Percentiles rank a stretch among this genome's conserved stretches.
These are phyloP conservation scores for Alisma plantagoaquatica DNA, from an alignment of 106 monocot genomes.

Conservation along the genomic window DNA sequence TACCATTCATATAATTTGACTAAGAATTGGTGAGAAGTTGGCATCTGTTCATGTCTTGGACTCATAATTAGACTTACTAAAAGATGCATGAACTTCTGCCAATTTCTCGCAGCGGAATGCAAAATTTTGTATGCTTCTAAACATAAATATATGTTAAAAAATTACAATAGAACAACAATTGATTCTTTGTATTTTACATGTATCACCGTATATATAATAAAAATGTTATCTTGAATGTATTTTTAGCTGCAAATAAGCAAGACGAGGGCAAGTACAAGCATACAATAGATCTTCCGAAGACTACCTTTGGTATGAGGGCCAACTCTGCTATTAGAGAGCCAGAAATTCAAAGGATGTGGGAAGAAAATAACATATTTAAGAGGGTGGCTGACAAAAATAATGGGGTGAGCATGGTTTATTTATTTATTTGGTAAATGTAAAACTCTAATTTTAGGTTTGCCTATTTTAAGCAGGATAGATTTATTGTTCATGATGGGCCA, in stretches of 20 bases:
- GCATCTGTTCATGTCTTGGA: too few species aligned
- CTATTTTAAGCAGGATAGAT: slow-evolving; percentile 40
- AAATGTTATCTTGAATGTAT: too few species aligned
- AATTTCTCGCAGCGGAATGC: too few species aligned
- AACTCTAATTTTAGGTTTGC: slow-evolving; percentile 4
- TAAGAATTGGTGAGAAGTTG: too few species aligned
- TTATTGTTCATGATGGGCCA: slow-evolving; percentile 94
- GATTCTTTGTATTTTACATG: too few species aligned
- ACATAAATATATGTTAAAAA: too few species aligned
- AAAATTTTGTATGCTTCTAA: too few species aligned
- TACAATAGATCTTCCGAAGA: slow-evolving; percentile 87
- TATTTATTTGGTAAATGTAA: neutral
- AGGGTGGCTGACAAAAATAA: slow-evolving; percentile 62
- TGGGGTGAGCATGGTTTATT: slow-evolving; percentile 35
- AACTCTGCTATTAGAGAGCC: slow-evolving; percentile 76
- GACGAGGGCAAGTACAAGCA: slow-evolving; percentile 88
- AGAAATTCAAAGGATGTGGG: slow-evolving; percentile 92
- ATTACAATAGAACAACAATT: too few species aligned
- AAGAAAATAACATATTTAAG: slow-evolving; percentile 78
- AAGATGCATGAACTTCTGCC: too few species aligned
- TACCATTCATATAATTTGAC: too few species aligned
- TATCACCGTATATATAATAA: too few species aligned
- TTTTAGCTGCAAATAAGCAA: slow-evolving; percentile 47
- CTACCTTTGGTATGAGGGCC: slow-evolving; percentile 82
- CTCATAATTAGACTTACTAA: too few species aligned